Conservation (phyloP, 2,329 filamentous ascomycete species). For the Exophiala aquamarina region DNA sequence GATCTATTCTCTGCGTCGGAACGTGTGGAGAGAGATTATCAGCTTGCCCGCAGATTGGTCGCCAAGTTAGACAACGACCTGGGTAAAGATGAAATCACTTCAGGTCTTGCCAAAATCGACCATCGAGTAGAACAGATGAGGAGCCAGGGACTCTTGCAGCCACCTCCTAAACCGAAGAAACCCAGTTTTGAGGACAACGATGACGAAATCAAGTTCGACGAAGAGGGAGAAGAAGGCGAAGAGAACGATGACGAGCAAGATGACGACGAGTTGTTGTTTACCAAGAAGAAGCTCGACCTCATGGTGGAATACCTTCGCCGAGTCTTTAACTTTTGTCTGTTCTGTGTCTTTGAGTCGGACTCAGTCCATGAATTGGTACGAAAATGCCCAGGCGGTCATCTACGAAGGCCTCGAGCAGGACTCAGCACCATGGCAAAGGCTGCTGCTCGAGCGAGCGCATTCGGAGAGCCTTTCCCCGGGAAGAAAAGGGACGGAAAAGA, state of each 20-base stretch:
- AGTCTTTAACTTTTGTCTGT: constrained; percentile 99
- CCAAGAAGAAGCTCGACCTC: constrained; percentile 96
- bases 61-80: constrained; percentile 83
- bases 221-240: constrained; percentile 76
- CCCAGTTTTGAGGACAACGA: constrained; percentile 49
- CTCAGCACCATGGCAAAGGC: constrained; percentile 79
- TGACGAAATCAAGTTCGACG: constrained; percentile 54
- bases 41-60: constrained; percentile 77
- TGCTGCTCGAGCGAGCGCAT: constrained; percentile 80
- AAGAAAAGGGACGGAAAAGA: constrained; percentile 69
- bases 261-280: constrained; percentile 81
- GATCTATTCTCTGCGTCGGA: constrained; percentile 94
- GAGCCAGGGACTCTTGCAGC: constrained; percentile 73
- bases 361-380: constrained; percentile 93
- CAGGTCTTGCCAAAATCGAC: constrained; percentile 78
- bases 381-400: constrained; percentile 96
- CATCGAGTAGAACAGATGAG: constrained; percentile 81
- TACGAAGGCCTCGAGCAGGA: constrained; percentile 84
- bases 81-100: constrained; percentile 63
- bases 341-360: constrained; percentile 98
- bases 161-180: constrained; percentile 54
- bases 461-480: constrained; percentile 77
- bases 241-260: constrained; percentile 80
- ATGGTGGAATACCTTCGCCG: constrained; percentile 94
- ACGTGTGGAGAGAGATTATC: constrained; percentile 84